Evolutionary conservation across 495 filamentous ascomycete genomes (phyloP), one percentile per base, ranked within the genome.

Genomic region (Alectoria sarmentosa): DNA sequence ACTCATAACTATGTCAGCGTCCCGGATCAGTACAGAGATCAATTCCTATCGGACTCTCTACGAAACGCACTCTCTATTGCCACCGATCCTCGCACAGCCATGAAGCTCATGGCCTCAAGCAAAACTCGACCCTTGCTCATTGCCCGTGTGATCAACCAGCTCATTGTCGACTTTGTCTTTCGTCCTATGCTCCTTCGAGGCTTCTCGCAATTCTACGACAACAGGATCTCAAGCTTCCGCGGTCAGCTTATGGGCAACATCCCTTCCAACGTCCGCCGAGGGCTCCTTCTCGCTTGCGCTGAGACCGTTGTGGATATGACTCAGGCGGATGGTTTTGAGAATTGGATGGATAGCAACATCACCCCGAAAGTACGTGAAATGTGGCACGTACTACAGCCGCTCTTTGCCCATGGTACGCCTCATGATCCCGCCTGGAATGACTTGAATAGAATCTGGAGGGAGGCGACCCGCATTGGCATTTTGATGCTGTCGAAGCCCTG

Each of bases 381-480:
- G 58, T 72, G 69, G 73, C 15, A 41, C 1, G 52, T 65, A 1
- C 62, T 76, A 19, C 62, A 59, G 0, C 68, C 70, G 4, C 63
- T 74, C 8, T 60, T 71, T 23, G 58, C 59, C 23, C 65, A 52
- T 32, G 67, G 44, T 4, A 69, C 63, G 21, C 34, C 57, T 10
- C 41, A 34, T n/a, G 41, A 60, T 19, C 55, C 41, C 10, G 68
- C 73, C 9, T 73, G 69, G 66, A 41, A 61, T 7, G 69, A 69
- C 0, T 60, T 76, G 1, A 28, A 13, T 0, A 39, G 52, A 2
- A 66, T 77, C 28, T 60, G 73, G 32, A 28, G 58, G 15, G 67
- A 76, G 4, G 73, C 73, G 0, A 67, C 69, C 9, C 57, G 66
- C 1, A 66, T 76, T n/a, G 73, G 69, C 0, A 13, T 73, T 1